phyloP scores from a whole-genome alignment of 257 asterid species.

The Solanum commersonii region DNA sequence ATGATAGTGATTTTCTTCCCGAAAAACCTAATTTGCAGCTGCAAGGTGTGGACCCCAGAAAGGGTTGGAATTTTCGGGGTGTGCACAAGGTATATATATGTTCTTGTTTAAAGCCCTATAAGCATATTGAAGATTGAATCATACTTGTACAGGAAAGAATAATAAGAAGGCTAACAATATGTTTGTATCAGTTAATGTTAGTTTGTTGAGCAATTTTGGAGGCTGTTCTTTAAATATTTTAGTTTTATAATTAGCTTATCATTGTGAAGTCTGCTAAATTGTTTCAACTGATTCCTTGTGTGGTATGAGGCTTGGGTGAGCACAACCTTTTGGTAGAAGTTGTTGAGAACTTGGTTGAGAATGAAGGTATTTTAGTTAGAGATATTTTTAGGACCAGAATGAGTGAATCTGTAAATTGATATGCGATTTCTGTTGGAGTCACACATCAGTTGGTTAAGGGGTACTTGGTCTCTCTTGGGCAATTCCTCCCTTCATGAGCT shows the following conservation, averaged over 20 bases:
- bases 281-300: not conserved
- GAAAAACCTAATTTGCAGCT: conserved; percentile 55
- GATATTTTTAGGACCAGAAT: not conserved
- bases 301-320: not conserved
- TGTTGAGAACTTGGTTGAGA: not conserved
- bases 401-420: not conserved
- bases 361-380: not conserved
- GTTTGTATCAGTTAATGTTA: not conserved
- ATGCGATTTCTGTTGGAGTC: not conserved
- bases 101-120: not conserved
- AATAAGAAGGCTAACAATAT: not conserved
- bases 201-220: not conserved
- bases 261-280: not conserved
- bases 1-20: conserved; percentile 46
- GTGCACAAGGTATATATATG: conserved; percentile 71
- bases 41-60: conserved; percentile 82
- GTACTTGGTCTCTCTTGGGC: not conserved
- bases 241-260: not conserved
- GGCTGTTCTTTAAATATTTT: not conserved
- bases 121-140: not conserved
- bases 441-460: not conserved
- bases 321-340: not conserved
- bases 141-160: not conserved
- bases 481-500: not conserved
- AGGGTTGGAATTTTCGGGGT: conserved; percentile 93